Conservation (phyloP, 305 asterid genomes). For the Solanum aculeatissimum region DNA sequence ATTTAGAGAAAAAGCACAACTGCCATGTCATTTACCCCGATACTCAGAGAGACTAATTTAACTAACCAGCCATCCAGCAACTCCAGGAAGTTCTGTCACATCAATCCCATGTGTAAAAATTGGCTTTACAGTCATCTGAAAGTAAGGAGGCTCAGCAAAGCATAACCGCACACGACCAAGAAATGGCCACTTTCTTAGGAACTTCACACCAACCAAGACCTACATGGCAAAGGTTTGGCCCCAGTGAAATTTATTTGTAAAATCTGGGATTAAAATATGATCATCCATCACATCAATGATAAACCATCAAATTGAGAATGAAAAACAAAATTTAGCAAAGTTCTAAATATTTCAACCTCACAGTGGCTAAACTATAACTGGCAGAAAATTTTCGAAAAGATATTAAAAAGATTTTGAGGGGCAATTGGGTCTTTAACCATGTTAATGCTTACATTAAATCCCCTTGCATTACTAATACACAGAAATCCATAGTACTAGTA, state of each 20-base stretch:
- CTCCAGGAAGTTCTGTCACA: slow-evolving; percentile 91
- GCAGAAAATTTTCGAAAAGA: not conserved
- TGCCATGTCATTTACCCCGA: not conserved
- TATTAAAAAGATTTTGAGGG: too few relatives aligned
- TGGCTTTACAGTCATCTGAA: slow-evolving; percentile 95
- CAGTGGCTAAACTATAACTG: not conserved
- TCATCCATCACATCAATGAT: not conserved
- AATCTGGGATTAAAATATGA: not conserved
- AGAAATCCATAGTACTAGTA: too few relatives aligned
- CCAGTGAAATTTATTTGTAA: not conserved
- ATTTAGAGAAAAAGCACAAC: not conserved
- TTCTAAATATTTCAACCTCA: not conserved
- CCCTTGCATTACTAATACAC: too few relatives aligned
- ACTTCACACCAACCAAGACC: slow-evolving; percentile 89
- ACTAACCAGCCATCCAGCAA: slow-evolving; percentile 97
- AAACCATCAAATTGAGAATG: not conserved
- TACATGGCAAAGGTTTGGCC: slow-evolving; percentile 11
- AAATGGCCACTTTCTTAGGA: slow-evolving; percentile 73
- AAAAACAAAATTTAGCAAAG: not conserved
- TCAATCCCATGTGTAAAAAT: slow-evolving; percentile 79
- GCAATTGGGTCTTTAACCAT: too few relatives aligned
- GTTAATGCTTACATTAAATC: too few relatives aligned
- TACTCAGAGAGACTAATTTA: not conserved
- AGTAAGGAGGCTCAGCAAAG: slow-evolving; percentile 86
- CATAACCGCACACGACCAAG: slow-evolving; percentile 78